Evolutionary conservation across 164 flowering plant genomes (phyloP).

Genomic region (Taxillus chinensis): DNA sequence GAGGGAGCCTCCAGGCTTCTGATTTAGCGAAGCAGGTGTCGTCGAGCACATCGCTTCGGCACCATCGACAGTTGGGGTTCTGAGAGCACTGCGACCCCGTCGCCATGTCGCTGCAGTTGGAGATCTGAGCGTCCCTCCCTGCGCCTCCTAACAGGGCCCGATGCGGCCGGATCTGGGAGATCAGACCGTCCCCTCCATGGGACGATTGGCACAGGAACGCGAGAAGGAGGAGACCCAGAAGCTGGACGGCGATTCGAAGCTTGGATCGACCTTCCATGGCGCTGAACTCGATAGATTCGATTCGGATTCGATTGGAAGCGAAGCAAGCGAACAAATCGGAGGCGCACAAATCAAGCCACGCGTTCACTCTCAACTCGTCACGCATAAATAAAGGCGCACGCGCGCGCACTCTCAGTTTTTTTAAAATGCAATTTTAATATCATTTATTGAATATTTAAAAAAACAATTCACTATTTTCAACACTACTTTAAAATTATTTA

Average conservation of each 20-base stretch:
- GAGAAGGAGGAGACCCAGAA: background rate
- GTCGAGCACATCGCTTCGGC: background rate
- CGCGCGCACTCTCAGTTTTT: no score
- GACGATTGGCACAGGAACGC: background rate
- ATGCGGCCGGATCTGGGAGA: background rate
- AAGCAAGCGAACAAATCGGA: no score
- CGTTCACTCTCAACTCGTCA: no score
- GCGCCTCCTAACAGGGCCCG: background rate
- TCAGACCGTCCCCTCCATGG: background rate
- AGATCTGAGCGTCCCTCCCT: background rate
- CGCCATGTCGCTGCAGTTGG: background rate
- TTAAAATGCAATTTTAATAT: no score
- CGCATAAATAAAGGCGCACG: no score
- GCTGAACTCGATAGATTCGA: background rate
- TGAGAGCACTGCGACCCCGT: background rate
- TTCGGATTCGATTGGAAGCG: no score
- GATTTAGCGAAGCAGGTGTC: conserved; percentile 1
- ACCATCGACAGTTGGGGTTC: background rate
- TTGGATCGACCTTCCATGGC: background rate
- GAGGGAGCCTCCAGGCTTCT: conserved; percentile 2
- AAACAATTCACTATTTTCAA: no score
- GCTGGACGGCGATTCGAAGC: background rate
- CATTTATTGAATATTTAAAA: no score
- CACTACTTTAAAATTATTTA: no score
- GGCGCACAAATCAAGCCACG: no score